These are phyloP conservation scores for Cucurbita pepo DNA, from an alignment of 306 rosid genomes.

Conservation along the genomic window DNA sequence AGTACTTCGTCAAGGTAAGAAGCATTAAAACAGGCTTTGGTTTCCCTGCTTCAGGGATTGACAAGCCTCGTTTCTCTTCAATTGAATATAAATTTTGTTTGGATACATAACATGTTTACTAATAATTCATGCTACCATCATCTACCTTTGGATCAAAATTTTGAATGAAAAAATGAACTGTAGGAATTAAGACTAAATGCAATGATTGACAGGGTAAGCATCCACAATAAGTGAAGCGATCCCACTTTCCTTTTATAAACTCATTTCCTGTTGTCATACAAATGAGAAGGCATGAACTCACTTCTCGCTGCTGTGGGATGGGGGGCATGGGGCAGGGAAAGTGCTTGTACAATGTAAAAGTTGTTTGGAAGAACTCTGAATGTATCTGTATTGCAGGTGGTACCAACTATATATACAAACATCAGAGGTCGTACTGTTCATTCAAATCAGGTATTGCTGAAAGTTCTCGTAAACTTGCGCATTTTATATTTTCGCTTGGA, in stretches of 20 bases:
- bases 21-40: background rate
- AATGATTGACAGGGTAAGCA: background rate
- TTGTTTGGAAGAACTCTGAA: background rate
- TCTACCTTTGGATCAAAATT: background rate
- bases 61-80: background rate
- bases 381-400: slow-evolving; percentile 42
- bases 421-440: slow-evolving; percentile 43
- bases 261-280: background rate
- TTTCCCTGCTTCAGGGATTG: background rate
- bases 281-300: background rate
- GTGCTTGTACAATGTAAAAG: background rate
- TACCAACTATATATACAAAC: slow-evolving; percentile 61
- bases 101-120: background rate
- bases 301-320: no score
- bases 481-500: background rate
- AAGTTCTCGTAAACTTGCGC: slow-evolving; percentile 6
- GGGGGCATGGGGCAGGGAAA: background rate
- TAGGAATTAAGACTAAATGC: background rate
- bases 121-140: background rate
- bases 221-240: background rate
- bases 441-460: slow-evolving; percentile 70
- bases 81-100: background rate
- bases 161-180: background rate
- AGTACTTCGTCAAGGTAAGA: slow-evolving; percentile 85
- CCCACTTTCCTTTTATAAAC: background rate